A percentile compares a stretch with the other conserved stretches of the same genome.
Conservation (phyloP, 495 filamentous ascomycete genomes). For the Astrocystis sublimbata region DNA sequence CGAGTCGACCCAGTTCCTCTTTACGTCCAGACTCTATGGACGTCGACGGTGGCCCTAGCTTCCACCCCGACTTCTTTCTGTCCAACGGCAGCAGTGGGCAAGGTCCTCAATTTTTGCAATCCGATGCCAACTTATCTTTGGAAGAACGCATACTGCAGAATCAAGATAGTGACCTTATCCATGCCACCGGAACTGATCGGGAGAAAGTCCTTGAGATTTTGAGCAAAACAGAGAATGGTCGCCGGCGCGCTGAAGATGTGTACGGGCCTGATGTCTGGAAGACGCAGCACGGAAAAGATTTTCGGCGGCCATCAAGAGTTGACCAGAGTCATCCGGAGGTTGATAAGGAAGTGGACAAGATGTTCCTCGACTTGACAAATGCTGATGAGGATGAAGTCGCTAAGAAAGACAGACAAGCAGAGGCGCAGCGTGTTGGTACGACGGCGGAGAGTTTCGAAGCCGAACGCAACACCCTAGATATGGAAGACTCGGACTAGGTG, state of each 20-base stretch:
- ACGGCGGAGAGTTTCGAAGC: slow-evolving; percentile 41
- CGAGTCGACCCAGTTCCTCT: slow-evolving; percentile 36
- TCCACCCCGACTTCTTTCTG: slow-evolving; percentile 42
- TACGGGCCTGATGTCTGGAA: slow-evolving; percentile 42
- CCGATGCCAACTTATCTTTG: slow-evolving; percentile 36
- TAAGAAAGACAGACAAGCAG: slow-evolving; percentile 32
- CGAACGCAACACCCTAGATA: slow-evolving; percentile 40
- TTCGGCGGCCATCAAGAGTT: slow-evolving; percentile 24
- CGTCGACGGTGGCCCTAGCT: slow-evolving; percentile 25
- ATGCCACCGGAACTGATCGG: slow-evolving; percentile 33
- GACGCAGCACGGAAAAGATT: slow-evolving; percentile 27
- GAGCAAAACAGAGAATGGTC: slow-evolving; percentile 39
- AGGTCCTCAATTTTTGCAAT: slow-evolving; percentile 36
- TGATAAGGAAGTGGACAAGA: slow-evolving; percentile 49
- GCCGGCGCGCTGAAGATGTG: slow-evolving; percentile 41
- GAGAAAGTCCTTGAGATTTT: slow-evolving; percentile 43
- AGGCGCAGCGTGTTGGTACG: slow-evolving; percentile 26
- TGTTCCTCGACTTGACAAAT: slow-evolving; percentile 56
- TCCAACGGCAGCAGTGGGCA: slow-evolving; percentile 30
- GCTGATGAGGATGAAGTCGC: slow-evolving; percentile 50
- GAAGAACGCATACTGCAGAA: slow-evolving; percentile 45
- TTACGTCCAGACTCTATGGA: slow-evolving; percentile 37
- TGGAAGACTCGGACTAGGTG: slow-evolving; percentile 34
- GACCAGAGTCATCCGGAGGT: slow-evolving; percentile 37
- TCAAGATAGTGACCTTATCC: slow-evolving; percentile 35